These are phyloP conservation scores for Myotisia sp. DNA, from an alignment of 2,329 filamentous ascomycete genomes.

Conservation along the genomic window DNA sequence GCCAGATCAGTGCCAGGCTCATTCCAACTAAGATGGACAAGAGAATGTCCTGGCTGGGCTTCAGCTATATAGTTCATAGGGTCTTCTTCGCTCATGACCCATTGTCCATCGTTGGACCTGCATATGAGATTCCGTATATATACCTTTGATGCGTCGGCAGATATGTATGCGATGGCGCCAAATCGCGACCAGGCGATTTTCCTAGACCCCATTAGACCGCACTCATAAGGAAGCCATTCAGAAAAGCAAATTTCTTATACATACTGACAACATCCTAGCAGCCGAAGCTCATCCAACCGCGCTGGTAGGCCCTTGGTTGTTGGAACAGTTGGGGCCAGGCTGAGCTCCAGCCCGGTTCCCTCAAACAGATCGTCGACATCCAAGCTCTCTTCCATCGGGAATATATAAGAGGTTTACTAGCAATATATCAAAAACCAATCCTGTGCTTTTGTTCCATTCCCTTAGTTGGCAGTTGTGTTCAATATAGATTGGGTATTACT, in stretches of 20 bases:
- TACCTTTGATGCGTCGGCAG: slow-evolving; percentile 54
- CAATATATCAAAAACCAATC: slow-evolving; percentile 13
- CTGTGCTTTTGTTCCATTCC: neutral
- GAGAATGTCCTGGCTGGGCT: slow-evolving; percentile 47
- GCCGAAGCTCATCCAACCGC: slow-evolving; percentile 61
- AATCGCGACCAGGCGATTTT: slow-evolving; percentile 76
- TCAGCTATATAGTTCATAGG: slow-evolving; percentile 47
- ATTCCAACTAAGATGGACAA: slow-evolving; percentile 76
- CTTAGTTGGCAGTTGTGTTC: too few species aligned
- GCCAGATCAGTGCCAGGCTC: slow-evolving; percentile 65
- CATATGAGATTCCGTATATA: slow-evolving; percentile 60
- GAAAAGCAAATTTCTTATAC: slow-evolving; percentile 20
- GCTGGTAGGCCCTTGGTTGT: slow-evolving; percentile 54
- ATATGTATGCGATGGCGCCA: slow-evolving; percentile 72
- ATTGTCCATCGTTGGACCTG: slow-evolving; percentile 53
- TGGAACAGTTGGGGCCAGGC: slow-evolving; percentile 39
- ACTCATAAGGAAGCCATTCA: neutral
- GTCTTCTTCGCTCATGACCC: slow-evolving; percentile 62
- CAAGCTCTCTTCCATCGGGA: slow-evolving; percentile 42
- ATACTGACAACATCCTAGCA: slow-evolving; percentile 69
- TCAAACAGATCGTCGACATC: slow-evolving; percentile 66
- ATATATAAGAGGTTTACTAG: slow-evolving; percentile 18
- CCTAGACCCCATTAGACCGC: slow-evolving; percentile 32
- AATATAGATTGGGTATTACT: slow-evolving; percentile 21
- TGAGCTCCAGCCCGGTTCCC: slow-evolving; percentile 42